Percentiles rank a stretch among this genome's conserved stretches.
phyloP scores from a whole-genome alignment of 371 early-diverging fungal species.

The Sanchytrium tribonematis region DNA sequence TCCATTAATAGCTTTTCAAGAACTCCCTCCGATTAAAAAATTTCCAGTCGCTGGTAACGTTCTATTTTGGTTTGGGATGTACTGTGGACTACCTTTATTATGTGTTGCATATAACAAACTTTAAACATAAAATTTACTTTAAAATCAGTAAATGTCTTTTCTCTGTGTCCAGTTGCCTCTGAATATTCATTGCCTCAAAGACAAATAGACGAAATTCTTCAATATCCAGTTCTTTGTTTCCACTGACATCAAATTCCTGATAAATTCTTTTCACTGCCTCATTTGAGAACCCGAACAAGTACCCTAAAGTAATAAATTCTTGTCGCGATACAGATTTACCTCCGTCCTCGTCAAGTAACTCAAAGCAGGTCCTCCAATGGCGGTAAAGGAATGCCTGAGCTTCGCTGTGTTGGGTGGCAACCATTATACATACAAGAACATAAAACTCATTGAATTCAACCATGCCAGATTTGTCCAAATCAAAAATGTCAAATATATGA shows the following conservation, averaged over 20 bases:
- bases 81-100: not conserved
- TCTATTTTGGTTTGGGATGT: conserved; percentile 55
- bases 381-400: conserved; percentile 18
- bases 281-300: conserved; percentile 14
- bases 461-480: conserved; percentile 14
- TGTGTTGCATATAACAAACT: not conserved
- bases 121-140: not conserved
- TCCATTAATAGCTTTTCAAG: conserved; percentile 49
- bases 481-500: conserved; percentile 19
- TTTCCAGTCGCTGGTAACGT: conserved; percentile 39
- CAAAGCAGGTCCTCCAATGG: conserved; percentile 21
- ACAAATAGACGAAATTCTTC: conserved; percentile 19
- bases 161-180: conserved; percentile 10
- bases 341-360: conserved; percentile 20
- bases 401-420: conserved; percentile 15
- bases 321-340: conserved; percentile 14
- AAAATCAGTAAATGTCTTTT: not conserved
- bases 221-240: conserved; percentile 17
- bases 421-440: conserved; percentile 16
- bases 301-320: conserved; percentile 19
- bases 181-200: conserved; percentile 17
- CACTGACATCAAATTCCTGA: conserved; percentile 17
- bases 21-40: conserved; percentile 24
- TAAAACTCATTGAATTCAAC: conserved; percentile 22
- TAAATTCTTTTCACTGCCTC: conserved; percentile 14